Evolutionary conservation across 257 asterid species (phyloP).

Genomic region (Oldenlandia corymbosa): DNA sequence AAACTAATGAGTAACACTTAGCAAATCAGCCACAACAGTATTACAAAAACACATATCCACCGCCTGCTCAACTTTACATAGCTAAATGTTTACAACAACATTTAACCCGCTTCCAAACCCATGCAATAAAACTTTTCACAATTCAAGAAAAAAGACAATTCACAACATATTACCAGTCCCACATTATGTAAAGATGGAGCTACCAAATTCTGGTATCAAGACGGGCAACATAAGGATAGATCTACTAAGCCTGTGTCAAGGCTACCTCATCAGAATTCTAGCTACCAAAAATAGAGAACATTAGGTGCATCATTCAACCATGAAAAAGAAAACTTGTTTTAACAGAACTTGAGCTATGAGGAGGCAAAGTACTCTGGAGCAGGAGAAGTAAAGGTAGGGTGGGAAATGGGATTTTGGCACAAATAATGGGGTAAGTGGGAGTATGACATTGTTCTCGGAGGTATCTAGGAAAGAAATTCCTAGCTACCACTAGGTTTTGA

Average conservation of each 20-base stretch:
- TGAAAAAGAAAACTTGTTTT: neutral
- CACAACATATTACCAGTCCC: neutral
- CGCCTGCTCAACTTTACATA: too few species aligned
- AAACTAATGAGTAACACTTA: neutral
- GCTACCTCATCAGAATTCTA: neutral
- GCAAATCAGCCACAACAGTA: neutral
- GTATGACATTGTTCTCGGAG: too few species aligned
- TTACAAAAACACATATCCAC: neutral
- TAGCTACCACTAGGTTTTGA: too few species aligned
- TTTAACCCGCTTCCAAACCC: neutral
- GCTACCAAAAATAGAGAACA: neutral
- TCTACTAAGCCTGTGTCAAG: too few species aligned
- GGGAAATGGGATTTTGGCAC: neutral
- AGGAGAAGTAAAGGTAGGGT: neutral
- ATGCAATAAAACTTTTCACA: too few species aligned
- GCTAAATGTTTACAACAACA: neutral
- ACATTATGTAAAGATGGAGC: neutral
- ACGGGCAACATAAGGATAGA: too few species aligned
- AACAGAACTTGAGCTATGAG: neutral
- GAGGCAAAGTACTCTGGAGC: neutral
- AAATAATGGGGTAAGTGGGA: too few species aligned
- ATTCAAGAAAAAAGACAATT: too few species aligned
- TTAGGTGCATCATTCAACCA: neutral
- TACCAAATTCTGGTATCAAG: too few species aligned
- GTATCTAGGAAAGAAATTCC: too few species aligned